Base-by-base conservation (phyloP, 495 filamentous ascomycete genomes). In the Cladorrhinum samala region DNA sequence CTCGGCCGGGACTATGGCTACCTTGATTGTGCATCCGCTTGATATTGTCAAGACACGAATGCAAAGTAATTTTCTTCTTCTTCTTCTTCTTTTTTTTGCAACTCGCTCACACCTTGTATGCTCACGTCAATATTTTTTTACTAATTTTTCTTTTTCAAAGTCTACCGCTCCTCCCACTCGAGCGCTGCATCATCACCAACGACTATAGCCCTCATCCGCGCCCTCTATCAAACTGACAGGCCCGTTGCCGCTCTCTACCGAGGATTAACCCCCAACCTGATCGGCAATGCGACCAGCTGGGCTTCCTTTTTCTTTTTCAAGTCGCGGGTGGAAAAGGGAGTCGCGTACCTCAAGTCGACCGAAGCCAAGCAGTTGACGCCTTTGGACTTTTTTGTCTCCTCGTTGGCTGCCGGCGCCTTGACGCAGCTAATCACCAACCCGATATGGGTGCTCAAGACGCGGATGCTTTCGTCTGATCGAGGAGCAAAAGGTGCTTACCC, bases 401-500 rank as follows among this genome's bases (percentile, higher is more conserved):
- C 89, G 37, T 86, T 83, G 30, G 69, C 77, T 43, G 87, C 90
- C 50, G 90, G 90, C 78, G 68, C 73, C 25, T 60, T 87, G 17
- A 92, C 89, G 4, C 86, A 89, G 33, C 65, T 91, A 21, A 72
- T 87, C 55, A 97, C 94, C 45, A 99, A 99, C 65, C 93, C 93
- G 3, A 86, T 99, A 63, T 99, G 93, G 93, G 93, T 99, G 5
- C 81, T 99, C 65, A 97, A 97, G 68, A 99, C 93, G 2, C 88
- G 93, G 46, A 97, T 99, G 92, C 75, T 99, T 11, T 87, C 90
- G 25, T 89, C 85, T 2, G 84, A 91, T 59, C 78, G 79, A 43
- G 69, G 73, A 38, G 75, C 80, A 20, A 85, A 83, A 1, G 89
- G 89, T 48, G 91, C 91, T 4, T 99, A 97, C 70, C 72, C 79